Evolutionary conservation across 2,329 filamentous ascomycete genomes (phyloP).

Genomic region (Huntiella omanensis): DNA sequence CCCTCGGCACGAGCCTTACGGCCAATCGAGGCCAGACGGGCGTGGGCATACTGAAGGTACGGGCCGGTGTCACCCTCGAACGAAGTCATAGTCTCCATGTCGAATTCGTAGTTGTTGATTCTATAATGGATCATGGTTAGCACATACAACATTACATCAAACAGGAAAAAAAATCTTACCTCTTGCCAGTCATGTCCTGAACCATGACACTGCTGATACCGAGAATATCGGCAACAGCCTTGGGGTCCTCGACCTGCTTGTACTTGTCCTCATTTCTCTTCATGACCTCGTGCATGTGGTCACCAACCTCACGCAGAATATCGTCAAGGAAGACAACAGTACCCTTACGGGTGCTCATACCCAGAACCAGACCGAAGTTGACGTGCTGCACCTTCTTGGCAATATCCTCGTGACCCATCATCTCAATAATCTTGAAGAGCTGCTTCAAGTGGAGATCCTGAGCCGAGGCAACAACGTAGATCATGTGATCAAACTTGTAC

Average conservation of each 20-base stretch:
- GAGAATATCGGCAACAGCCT: slow-evolving; percentile 63
- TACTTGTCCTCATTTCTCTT: slow-evolving; percentile 80
- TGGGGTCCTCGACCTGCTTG: slow-evolving; percentile 67
- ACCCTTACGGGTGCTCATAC: slow-evolving; percentile 51
- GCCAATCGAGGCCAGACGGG: slow-evolving; percentile 47
- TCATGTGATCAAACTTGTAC: slow-evolving; percentile 58
- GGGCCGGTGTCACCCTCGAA: slow-evolving; percentile 76
- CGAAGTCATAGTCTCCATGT: slow-evolving; percentile 64
- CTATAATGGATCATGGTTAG: slow-evolving; percentile 17
- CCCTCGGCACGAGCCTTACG: slow-evolving; percentile 35
- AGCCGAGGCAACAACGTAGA: slow-evolving; percentile 56
- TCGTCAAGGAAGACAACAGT: slow-evolving; percentile 59
- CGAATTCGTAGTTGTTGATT: slow-evolving; percentile 52
- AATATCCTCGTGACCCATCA: slow-evolving; percentile 50
- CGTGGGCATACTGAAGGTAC: slow-evolving; percentile 69
- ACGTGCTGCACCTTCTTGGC: slow-evolving; percentile 52
- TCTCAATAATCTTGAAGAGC: slow-evolving; percentile 57
- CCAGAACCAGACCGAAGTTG: slow-evolving; percentile 55
- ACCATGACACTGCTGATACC: slow-evolving; percentile 95
- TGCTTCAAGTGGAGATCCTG: slow-evolving; percentile 58
- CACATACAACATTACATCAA: slow-evolving; percentile 2
- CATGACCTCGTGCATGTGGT: slow-evolving; percentile 98
- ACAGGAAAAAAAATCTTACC: slow-evolving; percentile 8
- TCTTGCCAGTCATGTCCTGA: slow-evolving; percentile 92
- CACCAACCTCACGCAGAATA: slow-evolving; percentile 60